Evolutionary conservation across 371 early-diverging fungal genomes (phyloP).

Genomic region (Chytridiales sp.): DNA sequence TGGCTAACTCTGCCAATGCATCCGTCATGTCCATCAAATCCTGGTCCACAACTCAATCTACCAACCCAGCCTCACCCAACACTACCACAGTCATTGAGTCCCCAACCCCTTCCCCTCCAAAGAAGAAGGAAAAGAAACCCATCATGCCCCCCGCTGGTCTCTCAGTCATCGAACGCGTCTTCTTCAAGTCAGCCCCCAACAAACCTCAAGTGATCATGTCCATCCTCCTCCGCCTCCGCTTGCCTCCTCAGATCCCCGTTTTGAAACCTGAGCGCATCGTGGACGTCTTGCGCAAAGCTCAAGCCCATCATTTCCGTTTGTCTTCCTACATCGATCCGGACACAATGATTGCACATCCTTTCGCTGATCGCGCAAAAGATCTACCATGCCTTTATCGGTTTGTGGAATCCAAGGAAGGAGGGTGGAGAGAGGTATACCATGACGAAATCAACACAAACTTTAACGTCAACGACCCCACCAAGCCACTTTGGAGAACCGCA

Average conservation of each 20-base stretch:
- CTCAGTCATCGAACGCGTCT: constrained; percentile 42
- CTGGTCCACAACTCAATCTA: too few species aligned
- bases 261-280: constrained; percentile 28
- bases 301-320: constrained; percentile 32
- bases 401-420: constrained; percentile 14
- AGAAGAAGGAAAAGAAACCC: not conserved
- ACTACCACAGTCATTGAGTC: too few species aligned
- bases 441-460: constrained; percentile 46
- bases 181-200: constrained; percentile 30
- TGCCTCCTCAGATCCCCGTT: constrained; percentile 18
- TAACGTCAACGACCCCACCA: constrained; percentile 25
- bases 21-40: too few species aligned
- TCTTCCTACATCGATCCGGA: constrained; percentile 32
- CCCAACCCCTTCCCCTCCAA: too few species aligned
- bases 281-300: constrained; percentile 34
- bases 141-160: constrained; percentile 25
- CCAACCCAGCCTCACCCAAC: too few species aligned
- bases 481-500: constrained; percentile 34
- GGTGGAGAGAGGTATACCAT: constrained; percentile 22
- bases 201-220: constrained; percentile 44
- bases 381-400: constrained; percentile 26
- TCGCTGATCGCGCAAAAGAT: constrained; percentile 40
- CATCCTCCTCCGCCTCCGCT: constrained; percentile 21
- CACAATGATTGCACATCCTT: constrained; percentile 26
- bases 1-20: too few species aligned